Evolutionary conservation across 1,139 yeast species (phyloP).

Genomic region (Candida smagusa): DNA sequence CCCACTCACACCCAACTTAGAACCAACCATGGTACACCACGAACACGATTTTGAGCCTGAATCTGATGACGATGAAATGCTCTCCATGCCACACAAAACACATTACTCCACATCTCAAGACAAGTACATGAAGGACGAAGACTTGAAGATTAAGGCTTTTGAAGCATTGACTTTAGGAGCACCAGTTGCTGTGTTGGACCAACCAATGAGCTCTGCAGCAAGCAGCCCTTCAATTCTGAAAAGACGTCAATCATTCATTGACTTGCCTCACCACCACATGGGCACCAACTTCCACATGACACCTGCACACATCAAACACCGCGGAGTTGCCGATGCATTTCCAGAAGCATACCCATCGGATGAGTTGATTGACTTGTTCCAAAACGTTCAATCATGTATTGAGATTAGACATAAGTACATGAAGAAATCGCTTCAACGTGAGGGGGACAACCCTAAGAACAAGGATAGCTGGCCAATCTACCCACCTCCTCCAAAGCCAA

Average conservation of each 20-base stretch:
- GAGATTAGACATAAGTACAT: slow-evolving; percentile 77
- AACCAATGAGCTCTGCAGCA: slow-evolving; percentile 4
- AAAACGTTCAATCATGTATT: slow-evolving; percentile 69
- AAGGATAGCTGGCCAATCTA: slow-evolving; percentile 68
- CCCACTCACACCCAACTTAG: not conserved
- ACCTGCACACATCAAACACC: slow-evolving; percentile 13
- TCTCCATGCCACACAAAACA: slow-evolving; percentile 36
- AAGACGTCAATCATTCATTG: slow-evolving; percentile 54
- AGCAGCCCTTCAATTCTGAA: slow-evolving; percentile 24
- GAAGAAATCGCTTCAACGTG: slow-evolving; percentile 65
- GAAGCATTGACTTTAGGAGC: slow-evolving; percentile 40
- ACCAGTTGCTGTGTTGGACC: slow-evolving; percentile 14
- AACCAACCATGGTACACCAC: slow-evolving; percentile 3
- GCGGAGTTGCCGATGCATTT: slow-evolving; percentile 45
- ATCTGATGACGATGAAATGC: slow-evolving; percentile 28
- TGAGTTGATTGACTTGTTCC: slow-evolving; percentile 67
- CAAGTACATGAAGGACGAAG: slow-evolving; percentile 61
- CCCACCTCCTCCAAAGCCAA: slow-evolving; percentile 93
- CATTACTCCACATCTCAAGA: slow-evolving; percentile 71
- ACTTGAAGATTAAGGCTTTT: slow-evolving; percentile 65
- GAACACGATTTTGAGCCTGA: slow-evolving; percentile 13
- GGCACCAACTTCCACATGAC: slow-evolving; percentile 8
- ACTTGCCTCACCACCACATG: slow-evolving; percentile 29
- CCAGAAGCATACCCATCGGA: slow-evolving; percentile 67
- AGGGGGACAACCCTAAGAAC: slow-evolving; percentile 81